Conservation (phyloP, 1,284 basidiomycete genomes). For the Agaricales sp. region DNA sequence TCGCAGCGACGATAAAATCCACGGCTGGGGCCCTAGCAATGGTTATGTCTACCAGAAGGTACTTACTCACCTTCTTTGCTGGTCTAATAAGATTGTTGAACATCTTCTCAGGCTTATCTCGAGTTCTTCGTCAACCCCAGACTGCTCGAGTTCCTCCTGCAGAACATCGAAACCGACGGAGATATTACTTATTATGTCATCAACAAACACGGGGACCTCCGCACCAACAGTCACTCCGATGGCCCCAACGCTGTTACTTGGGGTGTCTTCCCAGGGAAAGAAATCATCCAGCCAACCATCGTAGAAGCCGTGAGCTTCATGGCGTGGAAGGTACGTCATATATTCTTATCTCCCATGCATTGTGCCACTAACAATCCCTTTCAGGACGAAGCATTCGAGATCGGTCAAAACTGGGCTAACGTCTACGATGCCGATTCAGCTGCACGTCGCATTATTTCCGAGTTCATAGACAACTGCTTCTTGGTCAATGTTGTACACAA, state of each 20-base stretch:
- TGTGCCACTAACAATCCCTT: constrained; percentile 4
- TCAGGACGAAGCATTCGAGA: constrained; percentile 93
- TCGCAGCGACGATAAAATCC: constrained; percentile 74
- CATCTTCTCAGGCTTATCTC: constrained; percentile 74
- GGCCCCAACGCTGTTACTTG: constrained; percentile 98
- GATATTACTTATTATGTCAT: constrained; percentile 96
- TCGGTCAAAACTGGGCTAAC: constrained; percentile 90
- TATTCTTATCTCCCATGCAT: background rate
- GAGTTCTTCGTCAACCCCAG: constrained; percentile 88
- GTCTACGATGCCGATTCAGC: constrained; percentile 77
- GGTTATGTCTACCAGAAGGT: constrained; percentile 98
- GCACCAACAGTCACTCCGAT: constrained; percentile 86
- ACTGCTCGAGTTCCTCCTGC: constrained; percentile 67
- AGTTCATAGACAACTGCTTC: constrained; percentile 75
- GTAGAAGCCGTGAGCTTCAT: constrained; percentile 96
- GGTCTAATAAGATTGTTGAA: constrained; percentile 6
- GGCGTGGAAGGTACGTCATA: constrained; percentile 78
- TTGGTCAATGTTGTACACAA: constrained; percentile 98
- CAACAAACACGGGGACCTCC: constrained; percentile 85
- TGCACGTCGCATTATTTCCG: constrained; percentile 67
- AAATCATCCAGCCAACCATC: constrained; percentile 96
- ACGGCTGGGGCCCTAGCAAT: constrained; percentile 92
- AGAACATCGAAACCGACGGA: constrained; percentile 80
- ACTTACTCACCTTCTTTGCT: constrained; percentile 14
- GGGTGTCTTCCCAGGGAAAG: constrained; percentile 98